Evolutionary conservation across 2,329 filamentous ascomycete species (phyloP).

Genomic region (Sclerotinia minor): DNA sequence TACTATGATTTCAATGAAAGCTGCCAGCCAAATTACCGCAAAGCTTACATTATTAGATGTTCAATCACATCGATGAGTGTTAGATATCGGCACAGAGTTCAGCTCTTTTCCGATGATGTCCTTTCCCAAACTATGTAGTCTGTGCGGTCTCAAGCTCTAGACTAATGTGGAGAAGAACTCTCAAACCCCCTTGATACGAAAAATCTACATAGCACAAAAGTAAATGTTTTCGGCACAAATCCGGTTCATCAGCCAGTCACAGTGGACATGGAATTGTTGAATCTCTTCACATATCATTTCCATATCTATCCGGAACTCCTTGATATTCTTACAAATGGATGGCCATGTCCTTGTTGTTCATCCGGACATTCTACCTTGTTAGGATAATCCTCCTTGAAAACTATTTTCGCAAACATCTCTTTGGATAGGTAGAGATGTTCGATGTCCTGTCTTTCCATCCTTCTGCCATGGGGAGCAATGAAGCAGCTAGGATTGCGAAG

Average conservation of each 20-base stretch:
- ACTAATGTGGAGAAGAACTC: conserved; percentile 3
- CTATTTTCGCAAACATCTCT: not conserved
- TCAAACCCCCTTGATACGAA: conserved; percentile 15
- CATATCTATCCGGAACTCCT: not conserved
- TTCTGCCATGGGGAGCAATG: not conserved
- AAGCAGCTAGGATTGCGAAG: not conserved
- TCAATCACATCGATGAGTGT: not conserved
- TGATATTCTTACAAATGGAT: not conserved
- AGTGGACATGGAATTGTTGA: not conserved
- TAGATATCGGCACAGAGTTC: not conserved
- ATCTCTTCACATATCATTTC: conserved; percentile 7
- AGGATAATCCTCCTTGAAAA: not conserved
- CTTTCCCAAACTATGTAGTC: not conserved
- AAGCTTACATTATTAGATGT: not conserved
- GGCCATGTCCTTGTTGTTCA: not conserved
- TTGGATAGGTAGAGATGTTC: not conserved
- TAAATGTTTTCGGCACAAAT: conserved; percentile 8
- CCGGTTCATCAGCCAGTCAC: not conserved
- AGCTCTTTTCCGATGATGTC: not conserved
- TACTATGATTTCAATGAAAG: not conserved
- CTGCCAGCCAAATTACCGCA: not conserved
- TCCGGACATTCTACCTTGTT: not conserved
- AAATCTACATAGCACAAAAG: not conserved
- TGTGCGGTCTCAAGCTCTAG: conserved; percentile 11
- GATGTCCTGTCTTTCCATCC: not conserved